Conservation (phyloP, 1,139 yeast genomes). For the Taiozyma sp. region DNA sequence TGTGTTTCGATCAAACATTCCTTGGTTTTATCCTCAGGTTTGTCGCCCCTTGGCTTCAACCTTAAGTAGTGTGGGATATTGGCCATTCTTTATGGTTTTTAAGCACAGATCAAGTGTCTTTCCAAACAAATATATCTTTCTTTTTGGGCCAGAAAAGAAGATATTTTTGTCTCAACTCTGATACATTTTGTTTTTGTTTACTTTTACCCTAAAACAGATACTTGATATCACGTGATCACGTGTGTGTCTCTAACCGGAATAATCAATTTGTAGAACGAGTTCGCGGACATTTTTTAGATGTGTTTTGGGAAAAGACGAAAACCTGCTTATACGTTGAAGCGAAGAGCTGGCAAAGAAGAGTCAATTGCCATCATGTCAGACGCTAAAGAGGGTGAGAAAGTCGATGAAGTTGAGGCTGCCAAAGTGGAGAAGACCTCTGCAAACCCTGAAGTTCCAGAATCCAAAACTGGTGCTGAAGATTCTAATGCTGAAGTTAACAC, state of each 20-base stretch:
- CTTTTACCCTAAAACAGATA: conserved; percentile 3
- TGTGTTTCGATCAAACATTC: conserved; percentile 24
- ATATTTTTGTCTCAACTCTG: background rate
- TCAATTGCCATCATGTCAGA: background rate
- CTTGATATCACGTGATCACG: background rate
- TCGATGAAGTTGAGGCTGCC: background rate
- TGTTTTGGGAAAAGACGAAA: background rate
- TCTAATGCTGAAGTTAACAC: background rate
- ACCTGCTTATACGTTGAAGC: background rate
- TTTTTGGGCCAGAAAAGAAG: background rate
- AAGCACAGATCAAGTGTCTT: background rate
- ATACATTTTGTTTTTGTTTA: conserved; percentile 2
- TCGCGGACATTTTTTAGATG: background rate
- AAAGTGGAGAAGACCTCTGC: background rate
- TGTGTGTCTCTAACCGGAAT: background rate
- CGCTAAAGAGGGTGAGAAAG: background rate
- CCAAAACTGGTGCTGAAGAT: background rate
- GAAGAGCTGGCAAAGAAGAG: background rate
- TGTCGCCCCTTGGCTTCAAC: conserved; percentile 27
- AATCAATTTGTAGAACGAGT: background rate
- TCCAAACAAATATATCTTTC: background rate
- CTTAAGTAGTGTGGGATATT: conserved; percentile 31
- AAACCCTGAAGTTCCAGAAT: background rate
- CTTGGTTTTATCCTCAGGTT: conserved; percentile 17
- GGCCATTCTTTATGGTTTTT: conserved; percentile 6